These are phyloP conservation scores for Scheffersomyces illinoinensis DNA, from an alignment of 1,139 yeast genomes.

Conservation along the genomic window DNA sequence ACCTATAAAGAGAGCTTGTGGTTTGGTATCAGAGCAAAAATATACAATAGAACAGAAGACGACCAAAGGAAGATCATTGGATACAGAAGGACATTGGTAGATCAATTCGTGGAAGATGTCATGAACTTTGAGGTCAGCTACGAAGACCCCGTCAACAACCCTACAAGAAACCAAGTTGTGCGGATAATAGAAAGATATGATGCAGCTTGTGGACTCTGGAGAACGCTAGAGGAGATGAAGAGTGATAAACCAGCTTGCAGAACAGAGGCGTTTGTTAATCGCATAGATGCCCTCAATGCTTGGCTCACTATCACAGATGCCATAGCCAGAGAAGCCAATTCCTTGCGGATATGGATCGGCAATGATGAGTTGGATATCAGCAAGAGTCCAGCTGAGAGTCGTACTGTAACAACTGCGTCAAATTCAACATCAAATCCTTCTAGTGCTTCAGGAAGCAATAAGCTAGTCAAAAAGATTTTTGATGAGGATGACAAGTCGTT, in stretches of 20 bases:
- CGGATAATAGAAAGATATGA: constrained; percentile 62
- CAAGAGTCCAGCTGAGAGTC: constrained; percentile 28
- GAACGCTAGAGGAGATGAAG: constrained; percentile 75
- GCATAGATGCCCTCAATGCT: constrained; percentile 77
- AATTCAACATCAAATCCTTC: constrained; percentile 34
- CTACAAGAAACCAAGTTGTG: constrained; percentile 53
- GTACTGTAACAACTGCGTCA: constrained; percentile 13
- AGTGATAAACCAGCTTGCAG: constrained; percentile 75
- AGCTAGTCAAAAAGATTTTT: constrained; percentile 42
- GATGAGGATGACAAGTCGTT: constrained; percentile 65
- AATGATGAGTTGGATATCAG: constrained; percentile 71
- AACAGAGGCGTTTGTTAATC: constrained; percentile 60
- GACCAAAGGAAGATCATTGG: constrained; percentile 77
- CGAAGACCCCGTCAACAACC: constrained; percentile 26
- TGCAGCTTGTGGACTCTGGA: constrained; percentile 76
- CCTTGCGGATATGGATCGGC: constrained; percentile 73
- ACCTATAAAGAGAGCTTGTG: constrained; percentile 78
- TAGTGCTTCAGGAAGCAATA: constrained; percentile 10
- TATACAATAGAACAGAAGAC: constrained; percentile 76
- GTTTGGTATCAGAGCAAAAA: constrained; percentile 77
- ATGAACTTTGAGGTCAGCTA: constrained; percentile 58
- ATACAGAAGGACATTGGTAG: constrained; percentile 72
- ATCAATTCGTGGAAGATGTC: constrained; percentile 71
- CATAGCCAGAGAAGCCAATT: constrained; percentile 57
- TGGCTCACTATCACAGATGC: constrained; percentile 82